Conservation (phyloP, 2,329 filamentous ascomycete species). For the Xylaria sp. region DNA sequence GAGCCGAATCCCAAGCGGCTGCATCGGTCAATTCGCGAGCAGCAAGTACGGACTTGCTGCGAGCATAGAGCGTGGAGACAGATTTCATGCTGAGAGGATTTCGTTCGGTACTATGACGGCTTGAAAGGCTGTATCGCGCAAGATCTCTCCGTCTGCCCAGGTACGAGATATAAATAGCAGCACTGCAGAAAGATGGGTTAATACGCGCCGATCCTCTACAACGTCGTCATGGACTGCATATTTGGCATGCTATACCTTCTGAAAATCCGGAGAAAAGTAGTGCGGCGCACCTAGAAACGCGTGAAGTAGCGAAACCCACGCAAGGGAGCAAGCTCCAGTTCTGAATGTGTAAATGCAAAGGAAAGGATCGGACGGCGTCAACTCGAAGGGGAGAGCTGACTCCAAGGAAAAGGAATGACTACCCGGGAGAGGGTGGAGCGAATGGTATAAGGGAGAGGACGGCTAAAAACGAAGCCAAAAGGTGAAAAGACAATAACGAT, state of each 20-base stretch:
- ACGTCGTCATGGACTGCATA: not conserved
- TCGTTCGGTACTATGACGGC: conserved; percentile 17
- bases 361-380: conserved; percentile 44
- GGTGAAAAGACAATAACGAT: conserved; percentile 23
- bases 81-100: conserved; percentile 29
- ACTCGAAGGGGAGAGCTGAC: conserved; percentile 45
- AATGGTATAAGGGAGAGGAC: conserved; percentile 30
- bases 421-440: conserved; percentile 27
- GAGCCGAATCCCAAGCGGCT: conserved; percentile 51
- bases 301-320: conserved; percentile 21
- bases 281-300: conserved; percentile 4
- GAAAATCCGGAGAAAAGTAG: not conserved
- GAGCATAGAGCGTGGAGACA: conserved; percentile 36
- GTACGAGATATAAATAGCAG: conserved; percentile 11
- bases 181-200: conserved; percentile 12
- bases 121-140: conserved; percentile 20
- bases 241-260: not conserved
- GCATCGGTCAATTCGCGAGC: conserved; percentile 39
- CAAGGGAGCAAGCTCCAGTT: conserved; percentile 29
- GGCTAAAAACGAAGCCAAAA: conserved; percentile 18
- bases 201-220: not conserved
- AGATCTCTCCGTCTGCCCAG: conserved; percentile 25
- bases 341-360: conserved; percentile 30
- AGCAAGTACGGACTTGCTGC: conserved; percentile 40
- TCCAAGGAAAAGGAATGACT: conserved; percentile 37